phyloP scores from a whole-genome alignment of 2,329 filamentous ascomycete species.

The Colletotrichum chlorophyti region DNA sequence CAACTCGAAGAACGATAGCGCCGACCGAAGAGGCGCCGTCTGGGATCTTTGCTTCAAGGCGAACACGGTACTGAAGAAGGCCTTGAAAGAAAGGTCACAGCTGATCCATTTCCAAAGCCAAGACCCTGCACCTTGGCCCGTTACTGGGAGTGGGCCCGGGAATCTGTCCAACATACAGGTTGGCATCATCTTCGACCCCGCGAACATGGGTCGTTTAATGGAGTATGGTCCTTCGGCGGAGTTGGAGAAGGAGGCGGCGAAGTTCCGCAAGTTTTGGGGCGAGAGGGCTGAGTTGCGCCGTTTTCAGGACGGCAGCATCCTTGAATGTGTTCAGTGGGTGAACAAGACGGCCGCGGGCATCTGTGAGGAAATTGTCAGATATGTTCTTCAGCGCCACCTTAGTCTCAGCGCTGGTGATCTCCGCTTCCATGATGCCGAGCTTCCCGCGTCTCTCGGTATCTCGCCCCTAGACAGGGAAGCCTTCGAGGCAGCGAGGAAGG shows the following conservation, averaged over 20 bases:
- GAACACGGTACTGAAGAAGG: slow-evolving; percentile 70
- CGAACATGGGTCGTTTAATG: slow-evolving; percentile 76
- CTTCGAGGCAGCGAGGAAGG: slow-evolving; percentile 74
- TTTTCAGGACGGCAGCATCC: slow-evolving; percentile 93
- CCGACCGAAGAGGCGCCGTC: slow-evolving; percentile 50
- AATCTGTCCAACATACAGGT: slow-evolving; percentile 56
- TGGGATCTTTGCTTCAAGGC: slow-evolving; percentile 62
- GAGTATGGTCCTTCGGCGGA: slow-evolving; percentile 90
- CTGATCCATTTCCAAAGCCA: slow-evolving; percentile 66
- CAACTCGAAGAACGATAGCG: slow-evolving; percentile 32
- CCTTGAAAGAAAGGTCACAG: slow-evolving; percentile 76
- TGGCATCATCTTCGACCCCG: slow-evolving; percentile 75
- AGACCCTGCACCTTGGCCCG: slow-evolving; percentile 50
- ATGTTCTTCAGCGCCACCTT: slow-evolving; percentile 75
- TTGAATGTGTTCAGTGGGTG: slow-evolving; percentile 89
- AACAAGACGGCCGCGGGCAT: slow-evolving; percentile 69
- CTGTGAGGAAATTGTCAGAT: slow-evolving; percentile 79
- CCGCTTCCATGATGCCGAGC: slow-evolving; percentile 55
- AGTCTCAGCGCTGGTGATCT: slow-evolving; percentile 62
- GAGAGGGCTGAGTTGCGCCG: slow-evolving; percentile 90
- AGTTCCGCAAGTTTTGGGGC: slow-evolving; percentile 93
- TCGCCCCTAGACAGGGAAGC: slow-evolving; percentile 56
- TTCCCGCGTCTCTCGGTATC: slow-evolving; percentile 55
- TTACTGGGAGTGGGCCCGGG: slow-evolving; percentile 37
- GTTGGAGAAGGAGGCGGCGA: slow-evolving; percentile 79